phyloP scores from a whole-genome alignment of 2,329 filamentous ascomycete species.

The Aspergillus pseudoterreus region DNA sequence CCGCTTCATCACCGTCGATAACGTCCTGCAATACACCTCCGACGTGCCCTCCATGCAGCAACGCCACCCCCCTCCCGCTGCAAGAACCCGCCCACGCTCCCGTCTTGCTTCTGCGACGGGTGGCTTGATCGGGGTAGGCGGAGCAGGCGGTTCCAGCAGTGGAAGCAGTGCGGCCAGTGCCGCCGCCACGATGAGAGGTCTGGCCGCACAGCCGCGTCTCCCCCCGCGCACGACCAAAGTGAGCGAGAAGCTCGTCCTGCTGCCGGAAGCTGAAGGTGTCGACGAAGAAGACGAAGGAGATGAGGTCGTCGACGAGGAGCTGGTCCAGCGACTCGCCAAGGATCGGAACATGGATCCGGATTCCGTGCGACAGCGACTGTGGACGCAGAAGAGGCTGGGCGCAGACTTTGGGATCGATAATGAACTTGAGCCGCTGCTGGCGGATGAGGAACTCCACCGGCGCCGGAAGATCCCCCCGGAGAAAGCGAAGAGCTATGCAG shows the following conservation, averaged over 20 bases:
- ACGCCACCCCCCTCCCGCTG: slow-evolving; percentile 57
- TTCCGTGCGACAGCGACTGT: slow-evolving; percentile 27
- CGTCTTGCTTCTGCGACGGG: slow-evolving; percentile 31
- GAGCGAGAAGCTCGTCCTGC: slow-evolving; percentile 91
- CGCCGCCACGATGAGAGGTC: slow-evolving; percentile 54
- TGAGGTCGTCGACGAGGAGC: slow-evolving; percentile 32
- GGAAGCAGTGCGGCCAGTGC: slow-evolving; percentile 43
- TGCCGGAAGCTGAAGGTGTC: slow-evolving; percentile 66
- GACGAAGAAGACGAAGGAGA: slow-evolving; percentile 22
- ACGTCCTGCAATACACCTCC: slow-evolving; percentile 87
- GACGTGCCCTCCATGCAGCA: slow-evolving; percentile 95
- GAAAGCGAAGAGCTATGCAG: slow-evolving; percentile 83
- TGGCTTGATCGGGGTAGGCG: slow-evolving; percentile 31
- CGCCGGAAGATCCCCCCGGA: slow-evolving; percentile 47
- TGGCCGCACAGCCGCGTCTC: slow-evolving; percentile 56
- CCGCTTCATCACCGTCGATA: slow-evolving; percentile 85
- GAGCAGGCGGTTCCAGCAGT: slow-evolving; percentile 37
- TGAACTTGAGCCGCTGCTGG: slow-evolving; percentile 46
- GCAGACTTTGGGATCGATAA: slow-evolving; percentile 58
- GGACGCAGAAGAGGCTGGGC: slow-evolving; percentile 28
- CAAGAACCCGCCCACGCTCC: slow-evolving; percentile 26
- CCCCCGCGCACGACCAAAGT: slow-evolving; percentile 89
- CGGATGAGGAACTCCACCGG: slow-evolving; percentile 62
- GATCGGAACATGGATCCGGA: slow-evolving; percentile 34
- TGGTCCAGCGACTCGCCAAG: slow-evolving; percentile 29